A percentile compares a stretch with the other conserved stretches of the same genome.
phyloP scores from a whole-genome alignment of 2,329 filamentous ascomycete genomes.

The Alternaria ventricosa region DNA sequence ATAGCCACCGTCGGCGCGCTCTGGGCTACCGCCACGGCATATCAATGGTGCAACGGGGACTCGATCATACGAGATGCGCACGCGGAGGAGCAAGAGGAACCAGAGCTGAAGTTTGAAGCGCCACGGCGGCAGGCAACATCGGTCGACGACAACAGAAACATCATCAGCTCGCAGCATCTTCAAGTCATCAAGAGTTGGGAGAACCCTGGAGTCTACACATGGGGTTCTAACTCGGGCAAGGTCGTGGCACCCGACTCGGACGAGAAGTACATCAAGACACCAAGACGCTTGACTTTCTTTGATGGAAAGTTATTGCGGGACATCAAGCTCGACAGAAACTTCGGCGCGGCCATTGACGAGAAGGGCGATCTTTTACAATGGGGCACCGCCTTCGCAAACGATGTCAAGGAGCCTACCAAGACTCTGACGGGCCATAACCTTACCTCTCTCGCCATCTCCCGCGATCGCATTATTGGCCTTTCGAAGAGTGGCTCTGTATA shows the following conservation, averaged over 20 bases:
- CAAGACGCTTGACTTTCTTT: conserved; percentile 80
- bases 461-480: conserved; percentile 82
- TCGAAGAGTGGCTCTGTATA: conserved; percentile 79
- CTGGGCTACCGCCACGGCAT: conserved; percentile 53
- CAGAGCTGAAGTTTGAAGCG: conserved; percentile 72
- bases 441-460: conserved; percentile 75
- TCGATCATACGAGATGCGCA: conserved; percentile 51
- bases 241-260: conserved; percentile 86
- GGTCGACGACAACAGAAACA: conserved; percentile 74
- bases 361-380: conserved; percentile 90
- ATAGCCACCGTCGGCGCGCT: conserved; percentile 51
- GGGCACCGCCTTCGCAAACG: conserved; percentile 77
- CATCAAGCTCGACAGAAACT: conserved; percentile 80
- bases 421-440: conserved; percentile 86
- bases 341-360: conserved; percentile 87
- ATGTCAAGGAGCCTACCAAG: conserved; percentile 66
- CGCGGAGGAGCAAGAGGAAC: conserved; percentile 59
- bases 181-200: conserved; percentile 84
- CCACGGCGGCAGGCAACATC: conserved; percentile 61
- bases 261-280: conserved; percentile 79
- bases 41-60: conserved; percentile 52
- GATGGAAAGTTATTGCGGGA: conserved; percentile 84
- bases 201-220: conserved; percentile 88
- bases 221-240: conserved; percentile 85
- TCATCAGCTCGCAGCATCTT: conserved; percentile 83